phyloP scores from a whole-genome alignment of 495 filamentous ascomycete species.

The Pseudoneurospora amorphoporcata region DNA sequence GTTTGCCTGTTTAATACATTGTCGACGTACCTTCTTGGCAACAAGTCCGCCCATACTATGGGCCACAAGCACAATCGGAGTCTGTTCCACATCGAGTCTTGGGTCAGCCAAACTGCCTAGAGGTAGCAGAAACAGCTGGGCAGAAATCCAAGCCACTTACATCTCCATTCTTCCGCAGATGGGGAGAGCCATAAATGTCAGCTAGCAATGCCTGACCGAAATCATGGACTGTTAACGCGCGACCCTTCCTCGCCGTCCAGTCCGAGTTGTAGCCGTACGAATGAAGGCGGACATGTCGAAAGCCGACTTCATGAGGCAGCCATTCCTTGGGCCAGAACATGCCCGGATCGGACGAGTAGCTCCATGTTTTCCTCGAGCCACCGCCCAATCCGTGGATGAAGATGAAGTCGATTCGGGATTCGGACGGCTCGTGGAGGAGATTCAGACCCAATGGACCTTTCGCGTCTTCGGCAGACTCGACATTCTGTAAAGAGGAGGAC shows the following conservation, averaged over 20 bases:
- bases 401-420: slow-evolving; percentile 14
- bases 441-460: slow-evolving; percentile 9
- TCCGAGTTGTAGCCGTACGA: slow-evolving; percentile 24
- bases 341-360: slow-evolving; percentile 2
- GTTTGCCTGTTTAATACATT: neutral
- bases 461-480: too few relatives aligned
- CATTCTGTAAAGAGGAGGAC: too few relatives aligned
- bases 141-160: slow-evolving; percentile 1
- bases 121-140: neutral
- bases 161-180: slow-evolving; percentile 11
- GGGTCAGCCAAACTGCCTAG: neutral
- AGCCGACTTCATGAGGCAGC: slow-evolving; percentile 19
- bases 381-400: slow-evolving; percentile 23
- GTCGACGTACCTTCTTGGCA: slow-evolving; percentile 17
- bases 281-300: slow-evolving; percentile 18
- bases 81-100: neutral
- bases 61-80: slow-evolving; percentile 19
- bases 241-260: slow-evolving; percentile 9
- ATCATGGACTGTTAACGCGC: slow-evolving; percentile 15
- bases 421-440: slow-evolving; percentile 10
- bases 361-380: slow-evolving; percentile 20
- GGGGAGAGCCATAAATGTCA: slow-evolving; percentile 10
- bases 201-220: slow-evolving; percentile 18
- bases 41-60: slow-evolving; percentile 26
- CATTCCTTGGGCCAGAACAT: slow-evolving; percentile 25